These are phyloP conservation scores for Candida schatavii DNA, from an alignment of 805 yeast species.

Conservation along the genomic window DNA sequence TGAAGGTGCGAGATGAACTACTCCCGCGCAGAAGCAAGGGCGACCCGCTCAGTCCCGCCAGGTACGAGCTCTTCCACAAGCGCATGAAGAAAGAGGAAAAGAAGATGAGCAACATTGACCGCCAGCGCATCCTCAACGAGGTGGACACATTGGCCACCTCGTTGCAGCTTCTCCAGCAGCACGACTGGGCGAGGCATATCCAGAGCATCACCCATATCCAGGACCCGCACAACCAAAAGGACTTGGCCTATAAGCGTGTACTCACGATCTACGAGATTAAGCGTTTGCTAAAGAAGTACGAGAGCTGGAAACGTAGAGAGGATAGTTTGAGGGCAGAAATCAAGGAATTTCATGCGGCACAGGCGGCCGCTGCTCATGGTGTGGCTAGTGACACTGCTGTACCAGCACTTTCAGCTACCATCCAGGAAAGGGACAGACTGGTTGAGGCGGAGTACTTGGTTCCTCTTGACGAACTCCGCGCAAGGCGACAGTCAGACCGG, in stretches of 20 bases:
- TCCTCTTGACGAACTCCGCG: conserved; percentile 22
- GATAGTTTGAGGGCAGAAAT: conserved; percentile 24
- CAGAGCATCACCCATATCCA: conserved; percentile 49
- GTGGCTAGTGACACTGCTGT: neutral
- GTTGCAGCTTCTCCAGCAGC: conserved; percentile 34
- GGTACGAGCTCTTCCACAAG: conserved; percentile 49
- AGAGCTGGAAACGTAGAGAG: conserved; percentile 35
- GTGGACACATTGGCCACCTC: conserved; percentile 52
- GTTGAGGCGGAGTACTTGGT: conserved; percentile 21
- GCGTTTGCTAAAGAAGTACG: conserved; percentile 35
- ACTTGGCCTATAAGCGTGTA: conserved; percentile 48
- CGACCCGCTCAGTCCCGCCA: conserved; percentile 46
- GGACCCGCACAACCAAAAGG: conserved; percentile 46
- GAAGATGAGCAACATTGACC: conserved; percentile 54
- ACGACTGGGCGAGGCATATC: conserved; percentile 48
- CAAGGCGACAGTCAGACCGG: conserved; percentile 22
- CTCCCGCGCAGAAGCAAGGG: conserved; percentile 18
- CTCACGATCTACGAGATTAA: conserved; percentile 50
- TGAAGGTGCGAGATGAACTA: conserved; percentile 9
- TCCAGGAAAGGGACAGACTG: neutral
- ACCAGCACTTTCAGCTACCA: neutral
- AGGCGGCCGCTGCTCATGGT: neutral
- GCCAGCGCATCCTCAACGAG: conserved; percentile 51
- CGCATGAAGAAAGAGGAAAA: conserved; percentile 65
- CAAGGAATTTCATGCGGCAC: conserved; percentile 11